A percentile compares a stretch with the other conserved stretches of the same genome.
These are phyloP conservation scores for Coelastrella sp. DNA, from an alignment of 139 green algal species.

Conservation along the genomic window DNA sequence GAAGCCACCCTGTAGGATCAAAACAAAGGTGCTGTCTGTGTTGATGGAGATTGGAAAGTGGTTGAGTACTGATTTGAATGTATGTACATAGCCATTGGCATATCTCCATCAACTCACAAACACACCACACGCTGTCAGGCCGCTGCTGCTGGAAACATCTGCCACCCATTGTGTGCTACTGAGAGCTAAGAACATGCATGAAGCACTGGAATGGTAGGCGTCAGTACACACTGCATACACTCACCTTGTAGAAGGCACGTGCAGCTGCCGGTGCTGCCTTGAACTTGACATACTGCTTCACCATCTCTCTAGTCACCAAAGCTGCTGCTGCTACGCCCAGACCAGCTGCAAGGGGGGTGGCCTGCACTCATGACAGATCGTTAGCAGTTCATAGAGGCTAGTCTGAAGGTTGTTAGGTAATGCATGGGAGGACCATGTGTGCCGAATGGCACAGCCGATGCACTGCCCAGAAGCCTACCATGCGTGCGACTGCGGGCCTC, in stretches of 20 bases:
- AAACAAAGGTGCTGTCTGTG: too few species aligned
- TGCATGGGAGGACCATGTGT: too few species aligned
- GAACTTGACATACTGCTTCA: conserved; percentile 81
- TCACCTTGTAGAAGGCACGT: conserved; percentile 86
- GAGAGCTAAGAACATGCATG: neutral
- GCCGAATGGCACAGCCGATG: neutral
- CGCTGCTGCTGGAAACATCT: too few species aligned
- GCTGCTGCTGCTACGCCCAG: conserved; percentile 89
- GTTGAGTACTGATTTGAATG: too few species aligned
- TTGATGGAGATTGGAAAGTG: too few species aligned
- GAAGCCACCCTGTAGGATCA: conserved; percentile 86
- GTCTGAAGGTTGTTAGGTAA: too few species aligned
- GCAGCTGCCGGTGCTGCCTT: conserved; percentile 65
- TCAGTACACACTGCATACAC: neutral
- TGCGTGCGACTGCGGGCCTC: neutral
- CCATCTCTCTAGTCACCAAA: conserved; percentile 72
- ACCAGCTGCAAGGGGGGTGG: conserved; percentile 87
- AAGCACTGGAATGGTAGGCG: too few species aligned
- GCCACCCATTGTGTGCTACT: neutral
- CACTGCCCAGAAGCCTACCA: conserved; percentile 13
- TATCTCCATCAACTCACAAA: too few species aligned
- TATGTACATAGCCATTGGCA: too few species aligned
- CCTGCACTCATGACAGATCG: conserved; percentile 58
- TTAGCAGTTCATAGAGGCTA: too few species aligned
- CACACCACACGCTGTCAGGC: too few species aligned